Conservation (phyloP, 345 rosid genomes). For the Geranium brycei region DNA sequence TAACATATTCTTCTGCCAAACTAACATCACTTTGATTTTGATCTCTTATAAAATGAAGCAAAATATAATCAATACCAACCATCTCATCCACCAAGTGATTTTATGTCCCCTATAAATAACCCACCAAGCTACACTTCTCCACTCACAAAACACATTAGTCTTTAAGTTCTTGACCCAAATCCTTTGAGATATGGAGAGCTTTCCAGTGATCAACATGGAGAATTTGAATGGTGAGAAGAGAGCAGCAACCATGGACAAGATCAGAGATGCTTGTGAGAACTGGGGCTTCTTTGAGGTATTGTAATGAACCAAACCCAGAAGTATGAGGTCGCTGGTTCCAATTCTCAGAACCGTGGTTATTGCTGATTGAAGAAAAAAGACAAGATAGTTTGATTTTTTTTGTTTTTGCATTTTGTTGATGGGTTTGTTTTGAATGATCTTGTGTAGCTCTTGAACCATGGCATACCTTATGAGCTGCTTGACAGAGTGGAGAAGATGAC, state of each 20-base stretch:
- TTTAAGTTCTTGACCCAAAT: neutral
- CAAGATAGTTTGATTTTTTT: neutral
- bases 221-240: conserved; percentile 60
- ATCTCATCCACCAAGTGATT: no score
- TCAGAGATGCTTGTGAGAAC: conserved; percentile 89
- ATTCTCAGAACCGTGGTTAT: no score
- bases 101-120: neutral
- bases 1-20: no score
- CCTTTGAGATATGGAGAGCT: conserved; percentile 31
- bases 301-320: no score
- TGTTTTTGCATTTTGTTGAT: neutral
- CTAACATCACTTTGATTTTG: no score
- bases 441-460: conserved; percentile 59
- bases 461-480: conserved; percentile 47
- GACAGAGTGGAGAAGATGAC: conserved; percentile 70
- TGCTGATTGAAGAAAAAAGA: no score
- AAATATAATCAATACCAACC: no score
- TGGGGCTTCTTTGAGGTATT: conserved; percentile 98
- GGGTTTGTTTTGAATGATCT: neutral
- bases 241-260: conserved; percentile 42
- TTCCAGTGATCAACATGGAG: conserved; percentile 60
- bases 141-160: neutral
- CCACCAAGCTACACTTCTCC: neutral
- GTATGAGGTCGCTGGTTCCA: no score
- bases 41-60: no score